Percentiles rank a stretch among this genome's conserved stretches.
These are phyloP conservation scores for Solanum pimpinellifolium DNA, from an alignment of 257 asterid species.

Conservation along the genomic window DNA sequence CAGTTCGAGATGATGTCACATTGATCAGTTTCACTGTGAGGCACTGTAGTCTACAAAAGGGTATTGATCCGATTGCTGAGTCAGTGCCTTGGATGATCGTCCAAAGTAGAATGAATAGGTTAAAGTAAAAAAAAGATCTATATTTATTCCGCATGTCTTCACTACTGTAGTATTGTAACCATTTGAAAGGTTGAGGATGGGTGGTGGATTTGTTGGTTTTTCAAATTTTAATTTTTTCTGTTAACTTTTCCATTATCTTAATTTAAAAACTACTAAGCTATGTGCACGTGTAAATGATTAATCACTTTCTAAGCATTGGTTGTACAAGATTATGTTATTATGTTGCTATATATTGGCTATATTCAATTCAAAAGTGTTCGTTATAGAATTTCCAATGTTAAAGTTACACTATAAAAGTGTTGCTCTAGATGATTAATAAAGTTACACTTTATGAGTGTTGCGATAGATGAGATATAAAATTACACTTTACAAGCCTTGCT, in stretches of 20 bases:
- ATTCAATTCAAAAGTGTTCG: too few relatives aligned
- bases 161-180: neutral
- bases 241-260: neutral
- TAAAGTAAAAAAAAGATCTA: neutral
- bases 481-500: too few relatives aligned
- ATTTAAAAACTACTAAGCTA: neutral
- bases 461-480: too few relatives aligned
- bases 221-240: neutral
- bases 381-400: too few relatives aligned
- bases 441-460: too few relatives aligned
- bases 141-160: neutral
- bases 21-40: conserved; percentile 82
- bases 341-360: too few relatives aligned
- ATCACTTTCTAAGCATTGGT: conserved; percentile 5
- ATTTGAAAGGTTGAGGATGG: neutral
- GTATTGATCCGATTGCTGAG: conserved; percentile 78
- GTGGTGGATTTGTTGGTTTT: neutral
- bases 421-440: too few relatives aligned
- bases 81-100: conserved; percentile 78
- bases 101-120: neutral
- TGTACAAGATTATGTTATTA: too few relatives aligned
- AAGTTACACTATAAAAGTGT: too few relatives aligned
- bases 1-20: conserved; percentile 44
- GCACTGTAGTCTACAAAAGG: conserved; percentile 67
- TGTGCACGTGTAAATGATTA: neutral